These are phyloP conservation scores for Ganoderma leucocontextum DNA, from an alignment of 1,284 basidiomycete genomes.

Conservation along the genomic window DNA sequence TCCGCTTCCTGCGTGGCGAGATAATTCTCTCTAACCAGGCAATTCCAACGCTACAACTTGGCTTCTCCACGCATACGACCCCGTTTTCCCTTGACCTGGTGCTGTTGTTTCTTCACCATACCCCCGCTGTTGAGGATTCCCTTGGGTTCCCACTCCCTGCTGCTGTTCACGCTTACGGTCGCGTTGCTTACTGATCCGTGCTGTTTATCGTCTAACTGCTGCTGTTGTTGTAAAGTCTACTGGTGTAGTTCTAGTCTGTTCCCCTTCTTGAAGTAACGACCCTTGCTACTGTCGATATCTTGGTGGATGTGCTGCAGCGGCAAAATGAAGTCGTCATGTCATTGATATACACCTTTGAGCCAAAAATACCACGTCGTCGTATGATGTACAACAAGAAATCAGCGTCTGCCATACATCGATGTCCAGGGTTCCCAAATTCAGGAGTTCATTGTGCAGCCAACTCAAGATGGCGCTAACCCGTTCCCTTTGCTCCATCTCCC, in stretches of 20 bases:
- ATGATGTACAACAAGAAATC: neutral
- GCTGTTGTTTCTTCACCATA: neutral
- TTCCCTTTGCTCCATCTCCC: neutral
- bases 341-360: neutral
- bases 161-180: neutral
- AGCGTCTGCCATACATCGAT: neutral
- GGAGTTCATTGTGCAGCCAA: neutral
- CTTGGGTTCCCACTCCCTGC: slow-evolving; percentile 1
- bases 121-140: slow-evolving; percentile 8
- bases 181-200: neutral
- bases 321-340: neutral
- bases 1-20: neutral
- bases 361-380: too few relatives aligned
- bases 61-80: neutral
- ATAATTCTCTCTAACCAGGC: neutral
- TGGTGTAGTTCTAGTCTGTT: slow-evolving; percentile 25
- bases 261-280: neutral
- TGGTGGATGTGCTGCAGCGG: neutral
- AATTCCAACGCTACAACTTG: neutral
- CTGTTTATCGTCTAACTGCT: slow-evolving; percentile 19
- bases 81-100: neutral
- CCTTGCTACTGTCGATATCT: neutral
- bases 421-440: neutral
- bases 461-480: neutral
- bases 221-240: slow-evolving; percentile 26